These are phyloP conservation scores for Eucalyptus urophylla DNA, from an alignment of 345 rosid genomes.

Conservation along the genomic window DNA sequence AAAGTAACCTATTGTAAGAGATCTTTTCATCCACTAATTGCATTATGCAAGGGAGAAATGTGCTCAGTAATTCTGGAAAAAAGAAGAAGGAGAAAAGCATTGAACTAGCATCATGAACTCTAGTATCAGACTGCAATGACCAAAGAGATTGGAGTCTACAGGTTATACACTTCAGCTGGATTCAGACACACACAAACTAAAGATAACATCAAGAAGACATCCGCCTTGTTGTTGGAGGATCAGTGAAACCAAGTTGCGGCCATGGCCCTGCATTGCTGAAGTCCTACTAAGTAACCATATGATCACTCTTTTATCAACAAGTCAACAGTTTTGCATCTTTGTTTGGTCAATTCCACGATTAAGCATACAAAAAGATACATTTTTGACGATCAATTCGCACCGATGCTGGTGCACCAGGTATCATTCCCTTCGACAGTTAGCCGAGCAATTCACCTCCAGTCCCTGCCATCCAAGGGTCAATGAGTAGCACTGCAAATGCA, in stretches of 20 bases:
- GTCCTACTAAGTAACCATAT: not conserved
- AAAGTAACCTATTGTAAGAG: not conserved
- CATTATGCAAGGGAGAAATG: not conserved
- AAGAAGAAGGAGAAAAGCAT: not conserved
- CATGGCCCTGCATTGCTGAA: not conserved
- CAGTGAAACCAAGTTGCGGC: not conserved
- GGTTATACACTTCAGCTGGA: not conserved
- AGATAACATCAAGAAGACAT: not conserved
- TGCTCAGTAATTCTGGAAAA: not conserved
- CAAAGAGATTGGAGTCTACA: not conserved
- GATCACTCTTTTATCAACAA: not conserved
- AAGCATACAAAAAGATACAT: constrained; percentile 10
- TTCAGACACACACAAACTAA: not conserved
- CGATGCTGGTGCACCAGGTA: constrained; percentile 86
- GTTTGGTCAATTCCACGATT: not conserved
- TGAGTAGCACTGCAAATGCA: not conserved
- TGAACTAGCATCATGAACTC: not conserved
- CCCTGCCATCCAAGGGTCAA: constrained; percentile 4
- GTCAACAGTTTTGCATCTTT: not conserved
- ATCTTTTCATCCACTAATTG: not conserved
- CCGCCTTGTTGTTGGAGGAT: not conserved
- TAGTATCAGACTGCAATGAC: not conserved
- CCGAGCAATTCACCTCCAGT: constrained; percentile 32
- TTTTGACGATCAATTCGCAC: constrained; percentile 62
- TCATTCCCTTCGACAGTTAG: constrained; percentile 70